Conservation (phyloP, 1,284 basidiomycete species). For the Pyrrhoderma lamaoense region DNA sequence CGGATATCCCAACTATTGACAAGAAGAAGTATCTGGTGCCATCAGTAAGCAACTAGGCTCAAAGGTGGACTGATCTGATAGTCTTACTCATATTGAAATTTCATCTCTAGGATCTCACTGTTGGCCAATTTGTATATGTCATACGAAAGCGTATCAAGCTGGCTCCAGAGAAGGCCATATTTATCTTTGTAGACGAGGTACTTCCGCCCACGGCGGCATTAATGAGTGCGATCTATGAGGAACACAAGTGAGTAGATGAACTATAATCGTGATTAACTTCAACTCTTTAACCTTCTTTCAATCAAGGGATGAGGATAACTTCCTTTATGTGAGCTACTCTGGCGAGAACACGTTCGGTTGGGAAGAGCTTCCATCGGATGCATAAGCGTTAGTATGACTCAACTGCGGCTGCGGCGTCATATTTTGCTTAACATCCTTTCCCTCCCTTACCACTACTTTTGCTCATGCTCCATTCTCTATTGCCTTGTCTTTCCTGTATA, state of each 20-base stretch:
- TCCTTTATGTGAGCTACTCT: slow-evolving; percentile 94
- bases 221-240: slow-evolving; percentile 99
- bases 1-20: slow-evolving; percentile 98
- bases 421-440: neutral
- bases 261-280: slow-evolving; percentile 2
- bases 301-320: slow-evolving; percentile 87
- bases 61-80: slow-evolving; percentile 14
- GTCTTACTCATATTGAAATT: slow-evolving; percentile 19
- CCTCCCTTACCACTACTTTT: neutral
- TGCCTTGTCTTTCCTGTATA: slow-evolving; percentile 7
- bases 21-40: slow-evolving; percentile 99
- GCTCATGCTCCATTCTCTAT: neutral
- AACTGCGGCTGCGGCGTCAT: neutral
- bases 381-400: slow-evolving; percentile 10
- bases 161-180: slow-evolving; percentile 98
- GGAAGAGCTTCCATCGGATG: slow-evolving; percentile 15
- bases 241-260: slow-evolving; percentile 81
- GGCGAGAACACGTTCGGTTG: slow-evolving; percentile 92
- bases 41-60: slow-evolving; percentile 51
- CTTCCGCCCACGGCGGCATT: slow-evolving; percentile 96
- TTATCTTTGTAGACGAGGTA: slow-evolving; percentile 98
- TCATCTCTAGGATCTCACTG: slow-evolving; percentile 79
- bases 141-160: slow-evolving; percentile 99
- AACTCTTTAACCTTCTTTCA: slow-evolving; percentile 21
- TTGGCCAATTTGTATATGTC: slow-evolving; percentile 99